These are phyloP conservation scores for Auricularia sp. DNA, from an alignment of 768 basidiomycete species.

Conservation along the genomic window DNA sequence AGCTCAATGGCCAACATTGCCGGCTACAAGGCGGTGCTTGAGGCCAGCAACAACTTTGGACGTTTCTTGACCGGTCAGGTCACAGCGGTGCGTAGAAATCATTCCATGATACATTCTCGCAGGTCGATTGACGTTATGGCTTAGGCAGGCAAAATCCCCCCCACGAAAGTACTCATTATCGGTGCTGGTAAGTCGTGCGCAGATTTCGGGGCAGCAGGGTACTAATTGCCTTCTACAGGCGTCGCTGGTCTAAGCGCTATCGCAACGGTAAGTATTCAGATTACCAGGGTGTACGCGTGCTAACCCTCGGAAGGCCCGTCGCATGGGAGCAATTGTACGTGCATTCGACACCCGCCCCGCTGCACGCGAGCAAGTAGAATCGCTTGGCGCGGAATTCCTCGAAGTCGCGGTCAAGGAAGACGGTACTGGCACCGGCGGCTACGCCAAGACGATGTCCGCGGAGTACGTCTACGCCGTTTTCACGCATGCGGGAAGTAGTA, in stretches of 20 bases:
- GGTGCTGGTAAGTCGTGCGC: neutral
- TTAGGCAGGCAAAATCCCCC: constrained; percentile 5
- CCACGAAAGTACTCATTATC: neutral
- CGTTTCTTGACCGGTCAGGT: constrained; percentile 85
- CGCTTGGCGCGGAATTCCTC: constrained; percentile 83
- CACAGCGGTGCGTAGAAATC: constrained; percentile 47
- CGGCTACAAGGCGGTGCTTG: constrained; percentile 87
- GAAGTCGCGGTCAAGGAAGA: constrained; percentile 74
- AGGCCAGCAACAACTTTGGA: constrained; percentile 84
- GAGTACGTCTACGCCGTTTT: constrained; percentile 74
- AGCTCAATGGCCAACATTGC: constrained; percentile 93
- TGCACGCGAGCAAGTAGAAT: constrained; percentile 82
- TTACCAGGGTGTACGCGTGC: neutral
- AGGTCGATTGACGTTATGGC: neutral
- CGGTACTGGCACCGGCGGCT: constrained; percentile 73
- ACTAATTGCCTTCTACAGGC: constrained; percentile 35
- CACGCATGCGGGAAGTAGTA: too few relatives aligned
- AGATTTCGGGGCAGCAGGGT: too few relatives aligned
- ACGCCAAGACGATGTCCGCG: constrained; percentile 85
- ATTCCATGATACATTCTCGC: neutral
- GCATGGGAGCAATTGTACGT: constrained; percentile 80
- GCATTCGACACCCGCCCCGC: constrained; percentile 81
- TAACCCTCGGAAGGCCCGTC: constrained; percentile 33
- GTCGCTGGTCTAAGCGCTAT: constrained; percentile 86
- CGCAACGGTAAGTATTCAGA: constrained; percentile 45